Evolutionary conservation across 2,329 filamentous ascomycete species (phyloP).

Genomic region (Paracamarosporium sp.): DNA sequence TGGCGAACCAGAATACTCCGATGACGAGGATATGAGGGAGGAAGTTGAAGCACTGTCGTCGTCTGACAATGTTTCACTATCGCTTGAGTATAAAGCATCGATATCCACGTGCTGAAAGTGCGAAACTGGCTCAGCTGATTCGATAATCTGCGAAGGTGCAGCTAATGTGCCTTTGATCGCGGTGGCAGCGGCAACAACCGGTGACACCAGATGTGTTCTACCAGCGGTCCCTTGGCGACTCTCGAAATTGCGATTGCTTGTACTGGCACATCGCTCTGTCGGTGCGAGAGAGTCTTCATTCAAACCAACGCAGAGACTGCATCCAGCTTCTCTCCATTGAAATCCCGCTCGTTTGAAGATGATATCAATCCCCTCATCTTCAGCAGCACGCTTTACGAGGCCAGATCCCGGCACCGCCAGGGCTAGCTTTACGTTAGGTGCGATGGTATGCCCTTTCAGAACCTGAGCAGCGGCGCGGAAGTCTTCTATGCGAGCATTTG

Average conservation of each 20-base stretch:
- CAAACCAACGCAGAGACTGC: conserved; percentile 99
- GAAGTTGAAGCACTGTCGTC: neutral
- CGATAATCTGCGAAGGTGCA: conserved; percentile 72
- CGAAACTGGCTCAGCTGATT: conserved; percentile 62
- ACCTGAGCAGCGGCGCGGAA: conserved; percentile 84
- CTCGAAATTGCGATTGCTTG: conserved; percentile 97
- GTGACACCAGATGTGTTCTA: conserved; percentile 94
- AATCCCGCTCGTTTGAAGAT: conserved; percentile 92
- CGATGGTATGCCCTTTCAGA: conserved; percentile 86
- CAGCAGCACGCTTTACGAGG: conserved; percentile 89
- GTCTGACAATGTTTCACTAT: neutral
- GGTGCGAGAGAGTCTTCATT: conserved; percentile 96
- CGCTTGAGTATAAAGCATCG: neutral
- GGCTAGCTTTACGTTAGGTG: conserved; percentile 86
- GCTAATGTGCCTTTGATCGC: conserved; percentile 89
- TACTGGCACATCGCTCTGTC: conserved; percentile 91
- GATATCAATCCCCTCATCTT: conserved; percentile 89
- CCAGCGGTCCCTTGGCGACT: conserved; percentile 91
- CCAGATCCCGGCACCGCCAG: conserved; percentile 97
- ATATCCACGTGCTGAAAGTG: neutral
- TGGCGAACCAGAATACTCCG: conserved; percentile 57
- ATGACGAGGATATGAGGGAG: conserved; percentile 35
- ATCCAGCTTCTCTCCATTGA: conserved; percentile 97
- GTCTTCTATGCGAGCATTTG: conserved; percentile 96
- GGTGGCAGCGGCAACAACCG: conserved; percentile 92